These are phyloP conservation scores for Alternaria ventricosa DNA, from an alignment of 2,329 filamentous ascomycete genomes.

Conservation along the genomic window DNA sequence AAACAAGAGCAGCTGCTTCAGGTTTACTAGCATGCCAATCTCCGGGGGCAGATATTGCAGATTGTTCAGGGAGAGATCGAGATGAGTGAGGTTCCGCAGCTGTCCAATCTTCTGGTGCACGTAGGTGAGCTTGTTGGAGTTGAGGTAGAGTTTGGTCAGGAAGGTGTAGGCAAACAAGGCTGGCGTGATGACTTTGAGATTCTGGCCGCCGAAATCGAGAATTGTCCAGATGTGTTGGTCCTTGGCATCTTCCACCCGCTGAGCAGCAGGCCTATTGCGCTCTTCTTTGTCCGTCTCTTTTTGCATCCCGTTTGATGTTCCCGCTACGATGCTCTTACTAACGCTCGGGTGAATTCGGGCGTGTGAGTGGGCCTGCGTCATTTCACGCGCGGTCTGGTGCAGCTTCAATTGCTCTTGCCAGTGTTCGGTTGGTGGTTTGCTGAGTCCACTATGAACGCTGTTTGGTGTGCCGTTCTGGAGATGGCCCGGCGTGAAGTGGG, in stretches of 20 bases:
- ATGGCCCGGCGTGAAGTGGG: constrained; percentile 65
- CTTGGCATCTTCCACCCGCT: constrained; percentile 50
- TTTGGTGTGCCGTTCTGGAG: constrained; percentile 66
- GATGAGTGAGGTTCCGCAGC: constrained; percentile 78
- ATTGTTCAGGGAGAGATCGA: constrained; percentile 90
- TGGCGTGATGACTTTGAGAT: constrained; percentile 79
- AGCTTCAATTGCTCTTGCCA: constrained; percentile 89
- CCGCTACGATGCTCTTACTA: constrained; percentile 69
- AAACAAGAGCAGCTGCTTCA: constrained; percentile 85
- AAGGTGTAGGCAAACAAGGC: constrained; percentile 87
- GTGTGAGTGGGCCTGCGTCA: constrained; percentile 76
- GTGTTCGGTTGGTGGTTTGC: constrained; percentile 70
- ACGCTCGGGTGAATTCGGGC: constrained; percentile 73
- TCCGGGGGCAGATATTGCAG: constrained; percentile 83
- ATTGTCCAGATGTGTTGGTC: constrained; percentile 83
- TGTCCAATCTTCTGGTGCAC: constrained; percentile 84
- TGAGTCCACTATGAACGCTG: constrained; percentile 62
- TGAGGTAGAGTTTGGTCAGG: constrained; percentile 88
- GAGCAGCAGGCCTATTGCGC: constrained; percentile 70
- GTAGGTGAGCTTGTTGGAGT: constrained; percentile 84
- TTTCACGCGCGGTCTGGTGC: constrained; percentile 74
- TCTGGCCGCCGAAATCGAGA: constrained; percentile 95
- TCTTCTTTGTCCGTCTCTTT: constrained; percentile 61
- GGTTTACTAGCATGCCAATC: constrained; percentile 94
- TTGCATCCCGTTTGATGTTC: constrained; percentile 58